Evolutionary conservation across 164 flowering plant species (phyloP).

Genomic region (Akebia trifoliata): DNA sequence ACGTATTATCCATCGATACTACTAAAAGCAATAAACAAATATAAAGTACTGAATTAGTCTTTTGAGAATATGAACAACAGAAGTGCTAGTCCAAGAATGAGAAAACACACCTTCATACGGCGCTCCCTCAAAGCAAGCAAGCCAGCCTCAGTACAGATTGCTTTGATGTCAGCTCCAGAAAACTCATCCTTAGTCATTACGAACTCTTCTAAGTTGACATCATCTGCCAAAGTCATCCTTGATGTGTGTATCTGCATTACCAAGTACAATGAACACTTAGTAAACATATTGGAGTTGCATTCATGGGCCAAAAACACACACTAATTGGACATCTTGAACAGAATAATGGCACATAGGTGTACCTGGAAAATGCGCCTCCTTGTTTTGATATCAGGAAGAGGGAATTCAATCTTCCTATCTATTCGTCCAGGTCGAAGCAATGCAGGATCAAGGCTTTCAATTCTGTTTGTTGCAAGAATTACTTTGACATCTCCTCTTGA

Average conservation of each 20-base stretch:
- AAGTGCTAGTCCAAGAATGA: neutral
- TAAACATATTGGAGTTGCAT: too few species aligned
- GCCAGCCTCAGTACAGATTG: slow-evolving; percentile 95
- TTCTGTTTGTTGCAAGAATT: slow-evolving; percentile 85
- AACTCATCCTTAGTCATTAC: slow-evolving; percentile 92
- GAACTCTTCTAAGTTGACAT: slow-evolving; percentile 92
- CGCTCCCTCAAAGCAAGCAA: slow-evolving; percentile 91
- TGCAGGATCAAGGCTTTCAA: slow-evolving; percentile 92
- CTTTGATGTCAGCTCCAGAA: slow-evolving; percentile 93
- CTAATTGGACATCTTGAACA: neutral
- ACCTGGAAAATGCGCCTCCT: slow-evolving; percentile 92
- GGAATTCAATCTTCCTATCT: slow-evolving; percentile 89
- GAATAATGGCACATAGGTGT: neutral
- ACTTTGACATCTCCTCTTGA: slow-evolving; percentile 93
- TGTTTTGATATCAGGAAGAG: slow-evolving; percentile 88
- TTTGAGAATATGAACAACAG: too few species aligned
- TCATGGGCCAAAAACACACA: neutral
- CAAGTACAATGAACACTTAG: neutral
- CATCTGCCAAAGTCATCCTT: slow-evolving; percentile 90
- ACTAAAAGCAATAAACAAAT: neutral
- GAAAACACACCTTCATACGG: slow-evolving; percentile 68
- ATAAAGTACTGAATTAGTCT: neutral
- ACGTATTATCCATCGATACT: too few species aligned
- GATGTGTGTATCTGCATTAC: slow-evolving; percentile 70
- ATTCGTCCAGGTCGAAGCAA: slow-evolving; percentile 90